Base-by-base conservation (phyloP, 176 grass and related monocot genomes). In the Lolium perenne region DNA sequence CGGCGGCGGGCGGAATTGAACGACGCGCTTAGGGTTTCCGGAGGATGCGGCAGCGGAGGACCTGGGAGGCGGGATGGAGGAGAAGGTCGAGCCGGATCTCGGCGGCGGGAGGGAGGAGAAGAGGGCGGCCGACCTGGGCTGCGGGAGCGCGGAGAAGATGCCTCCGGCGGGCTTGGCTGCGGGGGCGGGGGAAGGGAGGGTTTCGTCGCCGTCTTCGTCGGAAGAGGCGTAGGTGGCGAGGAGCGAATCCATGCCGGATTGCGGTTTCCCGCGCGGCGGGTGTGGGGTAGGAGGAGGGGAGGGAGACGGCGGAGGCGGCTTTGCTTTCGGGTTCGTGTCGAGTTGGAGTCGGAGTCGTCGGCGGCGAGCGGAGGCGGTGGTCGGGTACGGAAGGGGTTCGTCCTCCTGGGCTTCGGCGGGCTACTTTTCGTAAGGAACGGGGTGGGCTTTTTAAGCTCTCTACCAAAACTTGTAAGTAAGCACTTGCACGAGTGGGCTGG, bases 201-300 rank as follows among this genome's bases (percentile, higher is more conserved):
- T 67, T 55, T 92, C 85, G 51, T 89, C 90, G 26, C 60, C 82
- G 6, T 92, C 93, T 10, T 98, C 97, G 56, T 85, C 85, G 65
- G 86, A 89, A 87, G 93, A 95, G 85, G 92, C 97, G 84, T 98
- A 98, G 88, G 70, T 98, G 23, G 97, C 94, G n/a, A 95, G 81
- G 15, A 98, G 88, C 73, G 94, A 92, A 86, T 98, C 97, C 97
- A 98, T 98, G 35, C 75, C 82, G n/a, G 25, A 40, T 48, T 26
- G 38, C 13, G 64, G 80, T 0, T 61, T 80, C 48, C 22, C 51
- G 83, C n/a, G 14, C 35, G 5, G 38, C 5, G 16, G 14, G 20
- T 56, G 3, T 11, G 20, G 2, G 22, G 87, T 35, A 46, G 23
- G 35, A 60, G 73, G n/a, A 4, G 38, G 41, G n/a, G 26, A 29